A percentile compares a stretch with the other conserved stretches of the same genome.
These are phyloP conservation scores for Lipomyces mesembrius DNA, from an alignment of 805 yeast species.

Conservation along the genomic window DNA sequence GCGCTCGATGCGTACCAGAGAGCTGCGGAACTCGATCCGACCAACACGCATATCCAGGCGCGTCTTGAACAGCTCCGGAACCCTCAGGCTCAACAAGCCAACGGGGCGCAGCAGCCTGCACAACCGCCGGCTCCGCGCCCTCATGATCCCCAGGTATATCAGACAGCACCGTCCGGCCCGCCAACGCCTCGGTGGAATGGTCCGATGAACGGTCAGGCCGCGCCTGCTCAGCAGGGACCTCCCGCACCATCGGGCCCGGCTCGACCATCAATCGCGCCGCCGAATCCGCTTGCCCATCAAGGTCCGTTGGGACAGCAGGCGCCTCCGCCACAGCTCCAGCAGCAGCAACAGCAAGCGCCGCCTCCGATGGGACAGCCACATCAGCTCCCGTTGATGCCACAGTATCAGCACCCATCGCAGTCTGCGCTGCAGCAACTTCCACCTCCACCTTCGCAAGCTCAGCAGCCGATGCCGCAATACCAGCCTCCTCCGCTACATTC, in stretches of 20 bases:
- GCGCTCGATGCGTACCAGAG: constrained; percentile 97
- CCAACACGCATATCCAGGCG: constrained; percentile 90
- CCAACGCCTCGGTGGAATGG: constrained; percentile 51
- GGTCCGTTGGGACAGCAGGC: constrained; percentile 42
- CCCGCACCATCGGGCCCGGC: constrained; percentile 34
- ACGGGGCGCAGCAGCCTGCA: constrained; percentile 71
- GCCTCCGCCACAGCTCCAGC: constrained; percentile 32
- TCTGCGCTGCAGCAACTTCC: constrained; percentile 22
- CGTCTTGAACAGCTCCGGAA: constrained; percentile 76
- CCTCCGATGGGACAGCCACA: constrained; percentile 37
- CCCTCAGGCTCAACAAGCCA: constrained; percentile 50
- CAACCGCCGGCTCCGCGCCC: constrained; percentile 60
- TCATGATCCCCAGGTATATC: constrained; percentile 58
- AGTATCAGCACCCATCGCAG: constrained; percentile 29
- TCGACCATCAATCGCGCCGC: constrained; percentile 30
- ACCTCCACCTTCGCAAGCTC: constrained; percentile 42
- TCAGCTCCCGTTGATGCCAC: constrained; percentile 35
- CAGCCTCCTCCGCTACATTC: constrained; percentile 34
- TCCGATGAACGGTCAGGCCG: constrained; percentile 42
- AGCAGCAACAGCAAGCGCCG: constrained; percentile 37
- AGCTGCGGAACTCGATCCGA: constrained; percentile 94
- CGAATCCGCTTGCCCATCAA: constrained; percentile 35
- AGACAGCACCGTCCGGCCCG: constrained; percentile 58
- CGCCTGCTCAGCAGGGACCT: constrained; percentile 25
- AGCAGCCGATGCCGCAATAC: constrained; percentile 44